Percentiles rank a stretch among this genome's conserved stretches.
These are phyloP conservation scores for Suillus decipiens DNA, from an alignment of 768 basidiomycete genomes.

Conservation along the genomic window DNA sequence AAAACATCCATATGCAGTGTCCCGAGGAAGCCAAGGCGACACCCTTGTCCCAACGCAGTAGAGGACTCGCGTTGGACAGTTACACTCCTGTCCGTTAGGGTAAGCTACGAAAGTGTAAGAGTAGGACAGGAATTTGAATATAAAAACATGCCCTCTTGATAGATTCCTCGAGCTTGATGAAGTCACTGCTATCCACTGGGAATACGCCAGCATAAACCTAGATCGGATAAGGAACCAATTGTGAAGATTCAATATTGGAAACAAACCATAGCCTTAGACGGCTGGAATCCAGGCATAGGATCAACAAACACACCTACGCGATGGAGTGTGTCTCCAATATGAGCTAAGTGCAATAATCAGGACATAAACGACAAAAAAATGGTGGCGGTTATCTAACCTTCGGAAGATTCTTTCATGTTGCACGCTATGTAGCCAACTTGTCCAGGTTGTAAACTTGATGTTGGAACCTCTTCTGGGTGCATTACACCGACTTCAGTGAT, in stretches of 20 bases:
- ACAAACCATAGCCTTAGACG: conserved; percentile 88
- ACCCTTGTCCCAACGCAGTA: conserved; percentile 92
- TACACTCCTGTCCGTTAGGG: conserved; percentile 85
- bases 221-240: conserved; percentile 6
- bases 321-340: conserved; percentile 92
- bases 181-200: conserved; percentile 89
- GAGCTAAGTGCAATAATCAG: conserved; percentile 50
- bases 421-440: conserved; percentile 91
- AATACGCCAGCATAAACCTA: conserved; percentile 95
- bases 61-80: conserved; percentile 91
- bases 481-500: conserved; percentile 87
- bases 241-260: background rate
- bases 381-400: conserved; percentile 53
- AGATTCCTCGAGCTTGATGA: conserved; percentile 93
- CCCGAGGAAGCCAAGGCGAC: conserved; percentile 92
- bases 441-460: conserved; percentile 64
- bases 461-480: conserved; percentile 86
- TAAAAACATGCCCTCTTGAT: conserved; percentile 70
- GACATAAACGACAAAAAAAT: background rate
- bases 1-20: conserved; percentile 97
- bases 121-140: conserved; percentile 11
- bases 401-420: conserved; percentile 96
- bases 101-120: conserved; percentile 51
- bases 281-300: conserved; percentile 89
- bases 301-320: conserved; percentile 71